A percentile compares a stretch with the other conserved stretches of the same genome.
These are phyloP conservation scores for Themeda triandra DNA, from an alignment of 176 grass and related monocot species.

Conservation along the genomic window DNA sequence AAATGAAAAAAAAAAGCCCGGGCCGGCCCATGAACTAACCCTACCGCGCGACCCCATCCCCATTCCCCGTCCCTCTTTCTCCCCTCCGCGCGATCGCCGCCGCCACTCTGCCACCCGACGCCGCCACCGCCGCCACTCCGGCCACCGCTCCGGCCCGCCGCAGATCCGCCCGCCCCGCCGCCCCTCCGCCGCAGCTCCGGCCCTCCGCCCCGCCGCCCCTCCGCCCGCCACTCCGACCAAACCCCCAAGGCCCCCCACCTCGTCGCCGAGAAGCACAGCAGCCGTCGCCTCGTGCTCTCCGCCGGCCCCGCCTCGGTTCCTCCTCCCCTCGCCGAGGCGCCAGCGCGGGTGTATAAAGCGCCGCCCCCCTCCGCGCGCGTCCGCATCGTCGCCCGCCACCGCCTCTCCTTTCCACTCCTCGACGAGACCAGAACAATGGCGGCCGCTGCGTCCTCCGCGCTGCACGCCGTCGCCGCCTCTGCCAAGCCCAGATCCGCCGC, in stretches of 20 bases:
- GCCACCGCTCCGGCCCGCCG: too few species aligned
- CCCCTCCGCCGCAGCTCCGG: too few species aligned
- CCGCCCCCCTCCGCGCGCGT: neutral
- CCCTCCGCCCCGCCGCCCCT: too few species aligned
- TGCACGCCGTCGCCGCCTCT: slow-evolving; percentile 17
- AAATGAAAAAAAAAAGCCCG: too few species aligned
- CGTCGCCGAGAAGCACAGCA: neutral
- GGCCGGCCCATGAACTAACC: too few species aligned
- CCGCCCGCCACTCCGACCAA: neutral
- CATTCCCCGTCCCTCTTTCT: too few species aligned
- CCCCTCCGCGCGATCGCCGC: too few species aligned
- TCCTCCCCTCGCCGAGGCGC: neutral
- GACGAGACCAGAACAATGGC: slow-evolving; percentile 29
- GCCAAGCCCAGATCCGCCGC: slow-evolving; percentile 27
- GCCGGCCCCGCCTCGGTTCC: slow-evolving; percentile 22
- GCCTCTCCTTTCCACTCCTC: too few species aligned
- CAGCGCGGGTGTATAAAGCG: neutral
- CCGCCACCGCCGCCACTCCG: too few species aligned
- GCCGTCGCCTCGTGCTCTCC: slow-evolving; percentile 30
- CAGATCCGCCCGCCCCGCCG: too few species aligned
- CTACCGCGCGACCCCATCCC: too few species aligned
- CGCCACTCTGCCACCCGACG: too few species aligned
- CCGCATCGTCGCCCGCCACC: neutral
- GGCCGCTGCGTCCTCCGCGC: slow-evolving; percentile 20
- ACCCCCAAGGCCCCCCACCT: neutral